Evolutionary conservation across 148 eudicot genomes (phyloP).

Genomic region (Rhododendron molle): DNA sequence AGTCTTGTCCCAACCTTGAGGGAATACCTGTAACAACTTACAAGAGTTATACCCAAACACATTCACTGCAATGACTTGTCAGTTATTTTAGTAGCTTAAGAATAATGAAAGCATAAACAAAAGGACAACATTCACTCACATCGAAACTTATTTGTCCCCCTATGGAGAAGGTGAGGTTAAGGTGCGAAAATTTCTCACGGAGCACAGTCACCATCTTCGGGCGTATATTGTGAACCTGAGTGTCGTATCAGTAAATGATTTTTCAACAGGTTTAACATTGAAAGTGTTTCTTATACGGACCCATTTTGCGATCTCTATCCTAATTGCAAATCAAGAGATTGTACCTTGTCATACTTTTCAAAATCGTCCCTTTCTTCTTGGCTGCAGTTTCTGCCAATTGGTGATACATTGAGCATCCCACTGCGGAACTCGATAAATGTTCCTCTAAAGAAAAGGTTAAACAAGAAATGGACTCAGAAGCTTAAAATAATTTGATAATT

Average conservation of each 20-base stretch:
- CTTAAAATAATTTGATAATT: neutral
- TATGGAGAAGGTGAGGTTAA: constrained; percentile 81
- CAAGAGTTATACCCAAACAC: neutral
- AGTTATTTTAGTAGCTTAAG: neutral
- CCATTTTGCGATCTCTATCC: neutral
- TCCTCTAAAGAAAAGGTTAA: constrained; percentile 44
- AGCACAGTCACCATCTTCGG: constrained; percentile 75
- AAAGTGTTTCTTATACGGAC: neutral
- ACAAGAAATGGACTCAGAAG: constrained; percentile 8
- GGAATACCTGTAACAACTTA: constrained; percentile 59
- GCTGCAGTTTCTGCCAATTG: constrained; percentile 96
- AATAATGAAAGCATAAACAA: constrained; percentile 4
- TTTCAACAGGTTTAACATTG: neutral
- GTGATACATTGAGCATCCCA: constrained; percentile 96
- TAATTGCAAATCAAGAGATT: neutral
- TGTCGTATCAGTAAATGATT: neutral
- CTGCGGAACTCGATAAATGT: constrained; percentile 92
- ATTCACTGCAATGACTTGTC: neutral
- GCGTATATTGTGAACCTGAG: constrained; percentile 77
- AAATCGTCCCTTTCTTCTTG: constrained; percentile 95
- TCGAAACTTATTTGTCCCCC: constrained; percentile 98
- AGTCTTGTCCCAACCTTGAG: constrained; percentile 98
- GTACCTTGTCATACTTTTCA: constrained; percentile 93
- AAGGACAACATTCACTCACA: constrained; percentile 39
- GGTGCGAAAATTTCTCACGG: constrained; percentile 83